Evolutionary conservation across 2,329 filamentous ascomycete species (phyloP), one percentile per base, ranked within the genome.

Genomic region (Epichloe gansuensis): DNA sequence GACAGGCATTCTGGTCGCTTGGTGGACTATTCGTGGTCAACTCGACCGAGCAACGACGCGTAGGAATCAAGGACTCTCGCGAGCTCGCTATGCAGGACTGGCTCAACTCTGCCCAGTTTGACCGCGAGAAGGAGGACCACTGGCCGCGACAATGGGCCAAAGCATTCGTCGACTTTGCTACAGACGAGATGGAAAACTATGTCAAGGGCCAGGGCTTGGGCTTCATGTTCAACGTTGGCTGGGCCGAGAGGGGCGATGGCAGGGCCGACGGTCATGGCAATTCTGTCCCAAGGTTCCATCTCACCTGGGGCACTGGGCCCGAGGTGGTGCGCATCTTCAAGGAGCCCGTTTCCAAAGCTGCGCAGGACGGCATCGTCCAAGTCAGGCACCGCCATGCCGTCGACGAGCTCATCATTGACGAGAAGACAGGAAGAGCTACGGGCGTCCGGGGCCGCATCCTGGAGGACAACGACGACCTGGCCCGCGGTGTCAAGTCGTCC

Each of bases 1-100:
- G 80, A 2, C 80, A 83, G 63, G 80, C 80, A 6, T 82, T 82
- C 61, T 83, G 79, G 78, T 83, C 80, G 3, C 72, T 83, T 1
- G 80, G 80, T 37, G 80, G 80, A 38, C 62, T 83, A 28, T 83
- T 83, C 66, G 71, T 75, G 64, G 79, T 83, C 52, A 63, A 82
- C 65, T 80, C 77, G 8, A 60, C 72, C 8, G 70, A 75, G 56
- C 80, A 83, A 67, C 74, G 79, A 4, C 72, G 75, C 51, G 68
- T 76, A 63, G 80, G 80, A 57, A 79, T 83, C 67, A 71, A 70
- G 56, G 80, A 83, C 66, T 75, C 72, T 50, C 75, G 74, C 53
- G 74, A 73, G 58, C 70, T 82, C 17, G 80, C 80, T 3, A 63
- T 79, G 69, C 71, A 75, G 54, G 80, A 83, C 64, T 83, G 80